These are phyloP conservation scores for Diaporthe longicolla DNA, from an alignment of 2,329 filamentous ascomycete species.

Conservation along the genomic window DNA sequence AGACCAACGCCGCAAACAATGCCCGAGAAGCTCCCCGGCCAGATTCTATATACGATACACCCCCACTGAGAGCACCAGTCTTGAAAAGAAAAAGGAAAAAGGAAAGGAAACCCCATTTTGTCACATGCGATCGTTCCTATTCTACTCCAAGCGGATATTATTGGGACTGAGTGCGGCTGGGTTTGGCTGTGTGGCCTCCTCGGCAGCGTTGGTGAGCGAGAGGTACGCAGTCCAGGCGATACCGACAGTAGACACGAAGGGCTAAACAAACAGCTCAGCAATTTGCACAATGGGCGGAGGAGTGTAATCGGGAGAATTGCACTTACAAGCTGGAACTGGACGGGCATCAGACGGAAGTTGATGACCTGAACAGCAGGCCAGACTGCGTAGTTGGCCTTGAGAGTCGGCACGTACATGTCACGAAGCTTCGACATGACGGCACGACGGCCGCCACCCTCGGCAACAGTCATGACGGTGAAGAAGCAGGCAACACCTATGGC, in stretches of 20 bases:
- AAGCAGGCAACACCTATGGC: conserved; percentile 79
- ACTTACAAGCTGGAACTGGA: conserved; percentile 96
- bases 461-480: conserved; percentile 96
- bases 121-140: background rate
- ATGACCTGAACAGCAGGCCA: conserved; percentile 97
- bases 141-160: conserved; percentile 54
- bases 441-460: conserved; percentile 88
- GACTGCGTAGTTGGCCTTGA: conserved; percentile 95
- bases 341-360: conserved; percentile 95
- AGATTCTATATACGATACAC: conserved; percentile 20
- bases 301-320: background rate
- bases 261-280: conserved; percentile 65
- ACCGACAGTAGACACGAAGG: conserved; percentile 94
- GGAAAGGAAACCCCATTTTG: background rate
- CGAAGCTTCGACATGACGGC: conserved; percentile 87
- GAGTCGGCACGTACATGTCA: conserved; percentile 92
- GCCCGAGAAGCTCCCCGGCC: conserved; percentile 24
- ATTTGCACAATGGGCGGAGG: background rate
- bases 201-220: conserved; percentile 89
- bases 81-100: conserved; percentile 3
- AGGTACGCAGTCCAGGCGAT: conserved; percentile 99
- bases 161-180: conserved; percentile 50
- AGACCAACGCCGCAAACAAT: conserved; percentile 36
- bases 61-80: background rate
- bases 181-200: conserved; percentile 67